Evolutionary conservation across 495 filamentous ascomycete genomes (phyloP), one percentile per base, ranked within the genome.

Genomic region (Hypoxylon rickii): DNA sequence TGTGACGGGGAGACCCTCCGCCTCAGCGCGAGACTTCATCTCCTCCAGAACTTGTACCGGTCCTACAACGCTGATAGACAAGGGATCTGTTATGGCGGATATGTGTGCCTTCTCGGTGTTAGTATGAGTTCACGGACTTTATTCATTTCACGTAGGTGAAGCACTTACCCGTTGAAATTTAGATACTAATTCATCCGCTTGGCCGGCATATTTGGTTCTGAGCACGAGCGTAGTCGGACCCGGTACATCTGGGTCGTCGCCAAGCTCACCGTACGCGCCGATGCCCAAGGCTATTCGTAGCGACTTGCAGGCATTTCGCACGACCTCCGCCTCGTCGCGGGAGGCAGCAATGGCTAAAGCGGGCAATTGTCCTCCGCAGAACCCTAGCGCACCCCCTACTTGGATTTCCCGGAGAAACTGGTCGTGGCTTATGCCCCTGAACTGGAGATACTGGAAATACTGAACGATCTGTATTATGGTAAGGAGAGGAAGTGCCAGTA

Each of bases 281-380:
- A 73, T 54, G 10, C 49, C 56, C 6, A 70, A 18, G 5, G 61
- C 56, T 32, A 70, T 37, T 7, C 51, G 40, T 19, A 71, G 15
- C 46, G 72, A 58, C 41, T 63, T 58, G 47, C 56, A 32, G 36
- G 64, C 50, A 71, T 72, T 70, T 69, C 76, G 69, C 65, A 77
- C 64, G 49, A 73, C 62, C 67, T 79, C 49, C 66, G 70, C 52
- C 37, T 70, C 70, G 33, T 61, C 53, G 8, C 37, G 26, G 18
- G 70, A 61, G 21, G 51, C 53, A 12, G 68, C 66, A 24, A 71
- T 62, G 12, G 70, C 64, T 19, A 68, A 48, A n/a, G 66, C 66
- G 3, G 66, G 41, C 36, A 58, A 29, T 13, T 58, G 47, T 5
- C 67, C 67, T 8, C 44, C 62, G 44, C 67, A 70, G 26, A 63